Conservation (phyloP, 108 stramenopile species). For the Cyclostephanos invisitatus region DNA sequence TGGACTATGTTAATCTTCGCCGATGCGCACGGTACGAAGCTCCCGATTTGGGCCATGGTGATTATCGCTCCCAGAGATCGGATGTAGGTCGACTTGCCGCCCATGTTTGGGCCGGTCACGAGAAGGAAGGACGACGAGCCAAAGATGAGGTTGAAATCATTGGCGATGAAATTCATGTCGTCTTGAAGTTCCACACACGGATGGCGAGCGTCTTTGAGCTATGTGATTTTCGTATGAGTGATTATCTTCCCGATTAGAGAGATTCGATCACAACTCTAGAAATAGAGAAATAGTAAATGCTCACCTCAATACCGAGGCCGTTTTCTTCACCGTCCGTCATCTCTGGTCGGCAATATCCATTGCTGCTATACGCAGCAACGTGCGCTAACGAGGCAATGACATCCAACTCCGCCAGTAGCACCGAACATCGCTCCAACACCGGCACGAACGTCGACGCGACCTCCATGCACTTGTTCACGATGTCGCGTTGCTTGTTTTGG, state of each 20-base stretch:
- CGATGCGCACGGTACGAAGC: conserved; percentile 81
- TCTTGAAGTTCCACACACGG: conserved; percentile 96
- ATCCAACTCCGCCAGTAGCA: conserved; percentile 78
- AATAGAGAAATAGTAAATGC: conserved; percentile 5
- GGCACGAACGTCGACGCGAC: conserved; percentile 85
- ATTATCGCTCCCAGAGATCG: conserved; percentile 91
- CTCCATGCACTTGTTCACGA: conserved; percentile 80
- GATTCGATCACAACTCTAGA: not conserved
- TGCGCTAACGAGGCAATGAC: conserved; percentile 82
- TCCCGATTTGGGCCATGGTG: conserved; percentile 95
- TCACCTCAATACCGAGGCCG: conserved; percentile 76
- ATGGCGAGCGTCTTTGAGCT: conserved; percentile 88
- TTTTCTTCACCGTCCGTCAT: conserved; percentile 85
- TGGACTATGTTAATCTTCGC: conserved; percentile 93
- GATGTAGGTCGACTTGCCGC: conserved; percentile 94
- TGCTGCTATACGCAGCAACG: conserved; percentile 83
- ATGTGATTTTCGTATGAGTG: not conserved
- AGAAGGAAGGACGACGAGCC: conserved; percentile 79
- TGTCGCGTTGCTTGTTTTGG: conserved; percentile 63
- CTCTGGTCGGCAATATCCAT: conserved; percentile 86
- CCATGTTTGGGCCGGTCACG: conserved; percentile 99
- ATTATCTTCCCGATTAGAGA: not conserved
- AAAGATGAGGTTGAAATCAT: conserved; percentile 82
- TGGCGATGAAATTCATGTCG: conserved; percentile 92
- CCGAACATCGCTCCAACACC: conserved; percentile 73